Conservation (phyloP, 345 rosid genomes). For the Eutrema yunnanense region DNA sequence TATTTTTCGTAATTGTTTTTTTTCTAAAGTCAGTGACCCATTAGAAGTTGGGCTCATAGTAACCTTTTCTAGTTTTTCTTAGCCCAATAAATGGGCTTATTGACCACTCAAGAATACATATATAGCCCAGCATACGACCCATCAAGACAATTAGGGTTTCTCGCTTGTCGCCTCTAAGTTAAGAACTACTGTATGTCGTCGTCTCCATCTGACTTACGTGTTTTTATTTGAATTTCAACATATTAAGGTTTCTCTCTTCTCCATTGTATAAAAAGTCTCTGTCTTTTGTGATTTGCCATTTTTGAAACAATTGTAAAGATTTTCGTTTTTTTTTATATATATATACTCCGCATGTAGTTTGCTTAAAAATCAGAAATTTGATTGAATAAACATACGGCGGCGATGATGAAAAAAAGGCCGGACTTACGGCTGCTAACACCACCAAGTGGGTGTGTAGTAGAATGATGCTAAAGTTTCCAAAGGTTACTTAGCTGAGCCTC, state of each 20-base stretch:
- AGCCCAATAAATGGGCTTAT: conserved; percentile 6
- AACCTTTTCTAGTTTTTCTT: fast-evolving
- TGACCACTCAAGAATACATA: background rate
- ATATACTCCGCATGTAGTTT: no score
- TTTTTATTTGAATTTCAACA: background rate
- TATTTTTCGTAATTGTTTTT: no score
- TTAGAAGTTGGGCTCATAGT: background rate
- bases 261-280: background rate
- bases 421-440: conserved; percentile 32
- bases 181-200: background rate
- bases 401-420: conserved; percentile 37
- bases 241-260: background rate
- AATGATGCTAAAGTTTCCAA: conserved; percentile 26
- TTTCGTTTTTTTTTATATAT: background rate
- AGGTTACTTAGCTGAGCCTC: conserved; percentile 30
- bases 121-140: background rate
- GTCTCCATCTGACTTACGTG: background rate
- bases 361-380: background rate
- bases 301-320: background rate
- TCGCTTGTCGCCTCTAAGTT: background rate
- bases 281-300: background rate
- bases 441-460: conserved; percentile 19
- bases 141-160: conserved; percentile 12
- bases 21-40: background rate
- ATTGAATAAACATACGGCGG: background rate